Percentiles rank a stretch among this genome's conserved stretches.
Evolutionary conservation across 768 basidiomycete species (phyloP).

Genomic region (Pleurotus cornucopiae): DNA sequence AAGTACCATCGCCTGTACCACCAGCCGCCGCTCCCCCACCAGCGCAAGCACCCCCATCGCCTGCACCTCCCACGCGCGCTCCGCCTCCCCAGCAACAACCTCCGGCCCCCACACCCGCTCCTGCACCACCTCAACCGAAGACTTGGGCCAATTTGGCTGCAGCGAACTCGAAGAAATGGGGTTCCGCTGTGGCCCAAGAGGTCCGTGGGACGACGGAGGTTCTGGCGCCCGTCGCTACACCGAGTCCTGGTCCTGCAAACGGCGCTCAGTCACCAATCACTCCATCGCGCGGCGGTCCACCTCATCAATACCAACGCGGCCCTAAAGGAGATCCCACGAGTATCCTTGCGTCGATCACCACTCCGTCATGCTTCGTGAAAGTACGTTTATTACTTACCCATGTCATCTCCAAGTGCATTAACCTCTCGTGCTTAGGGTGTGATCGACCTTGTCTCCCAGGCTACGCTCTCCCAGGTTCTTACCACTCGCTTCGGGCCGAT

Average conservation of each 20-base stretch:
- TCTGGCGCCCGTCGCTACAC: conserved; percentile 17
- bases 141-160: conserved; percentile 94
- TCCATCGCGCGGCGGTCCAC: conserved; percentile 21
- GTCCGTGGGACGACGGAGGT: conserved; percentile 74
- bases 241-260: conserved; percentile 35
- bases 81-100: conserved; percentile 24
- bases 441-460: conserved; percentile 54
- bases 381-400: conserved; percentile 29
- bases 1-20: conserved; percentile 24
- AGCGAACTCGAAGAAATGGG: conserved; percentile 80
- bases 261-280: conserved; percentile 27
- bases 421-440: conserved; percentile 49
- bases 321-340: conserved; percentile 11
- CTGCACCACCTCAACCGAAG: conserved; percentile 56
- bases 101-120: conserved; percentile 22
- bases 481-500: conserved; percentile 70
- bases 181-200: conserved; percentile 72
- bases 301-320: conserved; percentile 28
- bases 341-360: conserved; percentile 56
- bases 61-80: conserved; percentile 19
- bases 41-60: conserved; percentile 20
- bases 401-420: conserved; percentile 7
- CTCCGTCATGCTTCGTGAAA: conserved; percentile 90
- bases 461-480: conserved; percentile 46
- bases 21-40: conserved; percentile 20